phyloP scores from a whole-genome alignment of 2,329 filamentous ascomycete genomes.

The Geosmithia putterillii region DNA sequence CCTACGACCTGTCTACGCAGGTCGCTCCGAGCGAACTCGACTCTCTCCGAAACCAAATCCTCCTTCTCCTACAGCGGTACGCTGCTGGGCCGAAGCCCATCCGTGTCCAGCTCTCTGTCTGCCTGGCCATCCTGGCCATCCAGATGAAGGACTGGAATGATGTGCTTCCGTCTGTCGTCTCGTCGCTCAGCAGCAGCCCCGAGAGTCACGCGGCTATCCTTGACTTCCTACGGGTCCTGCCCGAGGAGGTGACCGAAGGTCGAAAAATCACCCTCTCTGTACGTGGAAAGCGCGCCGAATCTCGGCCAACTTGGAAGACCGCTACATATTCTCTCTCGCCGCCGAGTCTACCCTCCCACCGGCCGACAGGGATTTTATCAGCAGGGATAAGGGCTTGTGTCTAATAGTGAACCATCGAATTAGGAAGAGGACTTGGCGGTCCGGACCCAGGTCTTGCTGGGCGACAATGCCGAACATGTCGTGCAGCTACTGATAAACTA shows the following conservation, averaged over 20 bases:
- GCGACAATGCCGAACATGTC: conserved; percentile 82
- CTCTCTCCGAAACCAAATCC: conserved; percentile 70
- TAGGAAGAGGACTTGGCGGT: conserved; percentile 90
- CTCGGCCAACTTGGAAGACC: conserved; percentile 20
- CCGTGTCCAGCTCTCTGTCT: conserved; percentile 86
- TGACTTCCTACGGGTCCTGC: conserved; percentile 92
- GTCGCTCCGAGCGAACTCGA: conserved; percentile 64
- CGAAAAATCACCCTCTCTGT: conserved; percentile 98
- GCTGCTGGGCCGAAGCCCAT: conserved; percentile 73
- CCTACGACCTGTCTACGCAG: conserved; percentile 82
- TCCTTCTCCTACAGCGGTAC: conserved; percentile 70
- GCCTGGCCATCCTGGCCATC: conserved; percentile 85
- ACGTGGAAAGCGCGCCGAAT: conserved; percentile 55
- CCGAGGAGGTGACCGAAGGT: conserved; percentile 97
- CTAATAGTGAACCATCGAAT: conserved; percentile 25
- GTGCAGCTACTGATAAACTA: conserved; percentile 82
- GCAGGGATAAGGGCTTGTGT: conserved; percentile 13
- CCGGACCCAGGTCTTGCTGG: conserved; percentile 79
- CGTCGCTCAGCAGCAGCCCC: conserved; percentile 62
- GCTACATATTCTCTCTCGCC: conserved; percentile 13
- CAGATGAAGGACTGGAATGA: conserved; percentile 96
- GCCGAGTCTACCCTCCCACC: conserved; percentile 17
- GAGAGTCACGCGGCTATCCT: conserved; percentile 78
- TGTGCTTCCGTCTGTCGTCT: conserved; percentile 71
- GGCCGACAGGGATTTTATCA: conserved; percentile 18